Evolutionary conservation across 1,284 basidiomycete species (phyloP).

Genomic region (Puccinia brachypodii): DNA sequence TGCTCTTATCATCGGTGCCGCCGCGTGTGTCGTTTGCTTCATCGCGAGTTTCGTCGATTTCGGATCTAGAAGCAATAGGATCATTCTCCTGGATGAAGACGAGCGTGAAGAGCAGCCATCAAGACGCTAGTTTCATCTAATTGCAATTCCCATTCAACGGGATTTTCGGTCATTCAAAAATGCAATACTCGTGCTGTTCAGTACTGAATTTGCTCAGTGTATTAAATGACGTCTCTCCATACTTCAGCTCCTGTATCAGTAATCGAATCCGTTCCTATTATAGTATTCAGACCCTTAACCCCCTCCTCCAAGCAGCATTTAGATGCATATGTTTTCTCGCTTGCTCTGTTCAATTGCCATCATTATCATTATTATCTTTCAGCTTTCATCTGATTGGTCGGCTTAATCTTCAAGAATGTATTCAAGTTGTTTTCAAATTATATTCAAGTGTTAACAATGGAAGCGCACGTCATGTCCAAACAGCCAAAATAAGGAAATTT

Average conservation of each 20-base stretch:
- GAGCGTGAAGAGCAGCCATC: slow-evolving; percentile 14
- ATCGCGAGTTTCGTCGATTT: slow-evolving; percentile 38
- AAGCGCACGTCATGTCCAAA: not conserved
- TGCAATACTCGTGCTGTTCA: not conserved
- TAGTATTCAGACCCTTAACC: not conserved
- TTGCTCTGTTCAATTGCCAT: not conserved
- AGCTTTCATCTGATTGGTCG: not conserved
- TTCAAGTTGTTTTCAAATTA: too few species aligned
- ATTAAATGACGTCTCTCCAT: not conserved
- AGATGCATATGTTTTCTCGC: not conserved
- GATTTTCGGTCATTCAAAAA: not conserved
- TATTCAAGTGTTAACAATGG: too few species aligned
- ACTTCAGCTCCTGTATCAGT: not conserved
- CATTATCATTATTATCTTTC: not conserved
- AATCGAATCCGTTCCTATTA: not conserved
- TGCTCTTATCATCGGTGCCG: slow-evolving; percentile 29
- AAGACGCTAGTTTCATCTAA: not conserved
- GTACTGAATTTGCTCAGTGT: not conserved
- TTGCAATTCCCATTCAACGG: not conserved
- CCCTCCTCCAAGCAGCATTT: not conserved
- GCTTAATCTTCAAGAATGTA: not conserved
- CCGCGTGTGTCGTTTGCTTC: slow-evolving; percentile 27
- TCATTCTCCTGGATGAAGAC: slow-evolving; percentile 21
- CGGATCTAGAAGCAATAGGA: slow-evolving; percentile 15
- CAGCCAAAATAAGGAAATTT: not conserved